Conservation (phyloP, 768 basidiomycete species). For the Psilocybe azurescens region DNA sequence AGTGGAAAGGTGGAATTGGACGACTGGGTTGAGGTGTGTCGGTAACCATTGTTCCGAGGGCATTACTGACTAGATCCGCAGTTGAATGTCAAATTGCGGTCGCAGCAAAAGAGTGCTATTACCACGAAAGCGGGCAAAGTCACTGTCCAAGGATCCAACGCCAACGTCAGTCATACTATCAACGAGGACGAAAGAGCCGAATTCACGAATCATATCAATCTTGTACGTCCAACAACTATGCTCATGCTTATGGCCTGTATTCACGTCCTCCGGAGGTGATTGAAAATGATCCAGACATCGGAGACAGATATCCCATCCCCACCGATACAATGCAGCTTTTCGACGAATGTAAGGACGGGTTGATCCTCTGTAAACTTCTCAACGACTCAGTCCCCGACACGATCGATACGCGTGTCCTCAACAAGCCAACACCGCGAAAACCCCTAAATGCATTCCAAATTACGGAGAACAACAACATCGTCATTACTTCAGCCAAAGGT, state of each 20-base stretch:
- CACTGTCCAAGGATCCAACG: slow-evolving; percentile 92
- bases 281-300: slow-evolving; percentile 88
- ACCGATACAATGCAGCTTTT: slow-evolving; percentile 98
- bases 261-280: slow-evolving; percentile 66
- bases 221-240: slow-evolving; percentile 53
- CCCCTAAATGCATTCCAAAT: slow-evolving; percentile 98
- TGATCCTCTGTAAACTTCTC: slow-evolving; percentile 97
- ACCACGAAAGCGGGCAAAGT: slow-evolving; percentile 86
- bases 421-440: slow-evolving; percentile 82
- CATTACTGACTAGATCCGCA: slow-evolving; percentile 32
- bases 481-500: slow-evolving; percentile 96
- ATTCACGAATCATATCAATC: slow-evolving; percentile 99
- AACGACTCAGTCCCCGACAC: slow-evolving; percentile 99
- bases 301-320: slow-evolving; percentile 85
- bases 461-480: slow-evolving; percentile 99
- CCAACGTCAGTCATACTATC: slow-evolving; percentile 95
- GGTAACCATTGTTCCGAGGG: slow-evolving; percentile 18
- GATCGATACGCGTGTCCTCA: slow-evolving; percentile 97
- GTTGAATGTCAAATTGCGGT: slow-evolving; percentile 83
- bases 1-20: slow-evolving; percentile 96
- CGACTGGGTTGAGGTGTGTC: slow-evolving; percentile 92
- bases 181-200: slow-evolving; percentile 95
- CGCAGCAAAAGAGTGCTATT: slow-evolving; percentile 50
- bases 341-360: slow-evolving; percentile 94
- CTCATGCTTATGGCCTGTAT: background rate